Percentiles rank a stretch among this genome's conserved stretches.
Conservation (phyloP, 208 protist species). For the Phytomonas francai region DNA sequence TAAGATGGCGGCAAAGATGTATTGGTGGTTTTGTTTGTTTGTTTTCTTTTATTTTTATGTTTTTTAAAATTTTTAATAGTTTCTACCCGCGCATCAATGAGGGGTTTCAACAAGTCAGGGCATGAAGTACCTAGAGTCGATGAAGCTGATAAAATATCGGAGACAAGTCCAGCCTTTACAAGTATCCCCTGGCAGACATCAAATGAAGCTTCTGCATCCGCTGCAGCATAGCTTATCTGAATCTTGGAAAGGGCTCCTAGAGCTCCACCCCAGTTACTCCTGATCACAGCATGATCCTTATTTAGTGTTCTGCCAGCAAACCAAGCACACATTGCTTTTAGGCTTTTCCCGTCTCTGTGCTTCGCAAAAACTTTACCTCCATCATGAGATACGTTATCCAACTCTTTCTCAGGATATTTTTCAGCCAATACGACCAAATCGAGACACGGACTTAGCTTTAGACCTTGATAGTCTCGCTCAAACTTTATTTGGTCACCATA, state of each 20-base stretch:
- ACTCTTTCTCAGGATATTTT: slow-evolving; percentile 7
- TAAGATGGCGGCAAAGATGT: not conserved
- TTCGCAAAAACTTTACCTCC: slow-evolving; percentile 12
- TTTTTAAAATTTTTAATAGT: too few relatives aligned
- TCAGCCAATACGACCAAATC: slow-evolving; percentile 34
- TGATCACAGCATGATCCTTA: slow-evolving; percentile 40
- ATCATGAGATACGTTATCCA: not conserved
- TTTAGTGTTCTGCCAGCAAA: slow-evolving; percentile 24
- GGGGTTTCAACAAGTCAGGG: not conserved
- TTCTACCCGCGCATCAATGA: too few relatives aligned
- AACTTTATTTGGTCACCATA: slow-evolving; percentile 46
- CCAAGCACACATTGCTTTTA: slow-evolving; percentile 32
- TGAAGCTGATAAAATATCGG: not conserved
- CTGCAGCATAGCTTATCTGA: slow-evolving; percentile 49
- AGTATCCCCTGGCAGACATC: slow-evolving; percentile 33
- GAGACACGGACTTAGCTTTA: slow-evolving; percentile 18
- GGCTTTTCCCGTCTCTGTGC: slow-evolving; percentile 9
- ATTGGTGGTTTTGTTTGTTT: not conserved
- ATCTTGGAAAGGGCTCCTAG: slow-evolving; percentile 38
- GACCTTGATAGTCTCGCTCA: slow-evolving; percentile 31
- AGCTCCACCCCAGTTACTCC: slow-evolving; percentile 45
- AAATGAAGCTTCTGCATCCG: slow-evolving; percentile 50
- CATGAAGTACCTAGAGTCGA: not conserved
- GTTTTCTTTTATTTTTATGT: not conserved
- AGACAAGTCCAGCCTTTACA: slow-evolving; percentile 9